Evolutionary conservation across 805 yeast genomes (phyloP), one percentile per base, ranked within the genome.

Genomic region (Candida koratica): DNA sequence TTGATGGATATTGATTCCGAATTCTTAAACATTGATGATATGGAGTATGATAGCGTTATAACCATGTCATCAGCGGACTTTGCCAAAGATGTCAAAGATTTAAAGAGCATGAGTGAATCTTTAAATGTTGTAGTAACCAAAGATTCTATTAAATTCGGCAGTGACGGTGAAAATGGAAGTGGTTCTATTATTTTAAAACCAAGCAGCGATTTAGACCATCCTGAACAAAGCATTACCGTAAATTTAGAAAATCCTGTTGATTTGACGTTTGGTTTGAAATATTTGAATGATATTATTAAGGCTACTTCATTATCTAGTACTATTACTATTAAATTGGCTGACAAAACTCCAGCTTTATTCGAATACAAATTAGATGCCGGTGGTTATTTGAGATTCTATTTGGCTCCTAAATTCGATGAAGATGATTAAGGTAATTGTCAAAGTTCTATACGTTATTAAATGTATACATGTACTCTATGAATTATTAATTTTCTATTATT

Each of bases 391-490:
- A 82, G 96, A 60, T 93, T 84, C 77, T 93, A 85, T 76, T 75
- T 93, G 61, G 98, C 98, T 51, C 98, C 98, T 42, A 90, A 93
- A 74, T 87, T 93, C 59, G 96, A 84, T 47, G 97, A 89, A 46
- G 95, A 85, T 46, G 93, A 84, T 47, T 77, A 67, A 18, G n/a
- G n/a, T n/a, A n/a, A n/a, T n/a, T n/a, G n/a, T n/a, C n/a, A n/a
- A n/a, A n/a, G 25, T 18, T n/a, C 8, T 17, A n/a, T 29, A 17
- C 20, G n/a, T 34, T 14, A 24, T 19, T 14, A 27, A 14, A 15
- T 25, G 26, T 25, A 24, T 20, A 20, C 24, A 8, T 20, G 8
- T 8, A 20, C 11, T 8, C 24, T 20, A 8, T 20, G 24, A n/a
- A n/a, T n/a, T n/a, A n/a, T n/a, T n/a, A n/a, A n/a, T n/a, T n/a